Evolutionary conservation across 805 yeast species (phyloP).

Genomic region (Candida quercuum): DNA sequence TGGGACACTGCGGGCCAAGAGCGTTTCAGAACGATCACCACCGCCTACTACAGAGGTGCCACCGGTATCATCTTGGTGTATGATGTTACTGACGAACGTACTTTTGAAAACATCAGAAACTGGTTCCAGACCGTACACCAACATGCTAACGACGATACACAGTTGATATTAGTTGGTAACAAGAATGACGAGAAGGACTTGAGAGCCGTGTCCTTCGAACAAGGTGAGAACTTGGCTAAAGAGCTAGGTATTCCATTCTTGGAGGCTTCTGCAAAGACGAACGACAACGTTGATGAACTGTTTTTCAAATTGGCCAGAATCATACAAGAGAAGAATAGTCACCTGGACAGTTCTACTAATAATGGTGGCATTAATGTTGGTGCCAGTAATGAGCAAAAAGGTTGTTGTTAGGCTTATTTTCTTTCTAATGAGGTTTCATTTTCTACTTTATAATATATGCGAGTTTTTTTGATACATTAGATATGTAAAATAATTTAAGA

Average conservation of each 20-base stretch:
- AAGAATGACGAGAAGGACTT: conserved; percentile 87
- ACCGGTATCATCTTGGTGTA: conserved; percentile 82
- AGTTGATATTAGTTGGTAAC: conserved; percentile 90
- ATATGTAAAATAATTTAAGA: background rate
- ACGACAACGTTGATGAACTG: conserved; percentile 85
- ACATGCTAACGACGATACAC: conserved; percentile 95
- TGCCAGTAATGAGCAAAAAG: conserved; percentile 5
- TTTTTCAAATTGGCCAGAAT: conserved; percentile 84
- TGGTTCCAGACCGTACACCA: conserved; percentile 96
- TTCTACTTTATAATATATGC: background rate
- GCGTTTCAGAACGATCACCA: conserved; percentile 87
- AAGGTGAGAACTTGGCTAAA: conserved; percentile 84
- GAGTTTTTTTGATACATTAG: background rate
- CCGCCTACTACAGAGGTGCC: conserved; percentile 89
- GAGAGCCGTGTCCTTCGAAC: conserved; percentile 83
- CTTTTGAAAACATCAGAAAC: conserved; percentile 86
- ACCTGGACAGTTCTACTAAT: conserved; percentile 26
- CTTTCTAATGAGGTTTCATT: background rate
- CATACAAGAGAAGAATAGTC: conserved; percentile 71
- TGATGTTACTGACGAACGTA: conserved; percentile 84
- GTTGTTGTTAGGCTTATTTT: conserved; percentile 16
- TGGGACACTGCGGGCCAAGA: conserved; percentile 99
- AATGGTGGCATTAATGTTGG: conserved; percentile 22
- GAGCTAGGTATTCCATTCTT: conserved; percentile 86
- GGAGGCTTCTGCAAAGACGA: conserved; percentile 95